Evolutionary conservation across 2,329 filamentous ascomycete species (phyloP), one percentile per base, ranked within the genome.

Genomic region (Aspergillus terreus): DNA sequence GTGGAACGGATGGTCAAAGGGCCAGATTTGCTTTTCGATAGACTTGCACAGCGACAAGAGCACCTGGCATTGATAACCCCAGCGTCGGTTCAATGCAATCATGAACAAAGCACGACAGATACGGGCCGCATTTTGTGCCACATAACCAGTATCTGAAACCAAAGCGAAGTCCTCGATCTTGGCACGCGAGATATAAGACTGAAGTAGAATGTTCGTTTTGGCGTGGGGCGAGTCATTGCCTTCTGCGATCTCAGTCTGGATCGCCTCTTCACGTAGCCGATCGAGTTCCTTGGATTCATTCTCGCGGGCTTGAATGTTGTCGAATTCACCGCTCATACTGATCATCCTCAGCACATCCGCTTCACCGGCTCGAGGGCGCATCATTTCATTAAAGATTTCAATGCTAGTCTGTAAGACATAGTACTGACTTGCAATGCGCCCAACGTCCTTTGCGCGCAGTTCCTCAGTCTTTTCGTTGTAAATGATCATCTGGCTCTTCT

Each of bases 401-500:
- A 99, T 87, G 69, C 90, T 96, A 12, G 87, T 88, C 64, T 99
- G 92, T 44, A 95, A 79, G 45, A 99, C 92, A 65, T 99, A 99
- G 67, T 87, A 99, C 69, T 99, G 92, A 69, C 92, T 97, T 14
- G 94, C 94, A 68, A 99, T 99, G 14, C 94, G 86, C 3, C 94
- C 94, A 46, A 97, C 87, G 63, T 99, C 92, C 69, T 99, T 99
- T 54, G 91, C 88, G 53, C 90, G 85, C 7, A 99, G 82, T 63
- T 96, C 92, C 60, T 96, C 92, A 0, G 92, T 99, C 15, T 79
- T 83, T 65, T 97, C 94, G 59, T 99, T 96, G 77, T 92, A 99
- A 51, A 99, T 94, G 63, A 99, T 94, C 95, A 99, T 99, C 72
- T 99, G 94, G 61, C 90, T 95, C 65, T 92, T 82, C 65, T 96